A percentile compares a stretch with the other conserved stretches of the same genome.
Evolutionary conservation across 768 basidiomycete species (phyloP).

Genomic region (Hericium erinaceus): DNA sequence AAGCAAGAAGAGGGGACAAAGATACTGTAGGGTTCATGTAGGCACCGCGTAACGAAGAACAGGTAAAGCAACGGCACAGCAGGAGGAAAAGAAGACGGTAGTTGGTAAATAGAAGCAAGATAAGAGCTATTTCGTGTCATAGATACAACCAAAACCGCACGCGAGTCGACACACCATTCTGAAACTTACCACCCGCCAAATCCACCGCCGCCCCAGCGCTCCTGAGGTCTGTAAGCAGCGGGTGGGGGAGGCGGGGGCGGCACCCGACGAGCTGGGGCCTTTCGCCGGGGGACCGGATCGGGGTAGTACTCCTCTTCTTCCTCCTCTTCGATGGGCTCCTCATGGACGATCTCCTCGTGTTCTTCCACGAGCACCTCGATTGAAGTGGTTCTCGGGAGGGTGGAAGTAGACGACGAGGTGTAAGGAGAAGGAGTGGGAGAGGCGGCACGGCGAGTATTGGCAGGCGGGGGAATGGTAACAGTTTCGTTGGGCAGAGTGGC

Average conservation of each 20-base stretch:
- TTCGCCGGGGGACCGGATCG: not conserved
- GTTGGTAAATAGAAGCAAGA: slow-evolving; percentile 7
- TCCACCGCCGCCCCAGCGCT: slow-evolving; percentile 12
- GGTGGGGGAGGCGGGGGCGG: slow-evolving; percentile 35
- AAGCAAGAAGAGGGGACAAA: not conserved
- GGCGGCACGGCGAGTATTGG: slow-evolving; percentile 68
- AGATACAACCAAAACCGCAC: slow-evolving; percentile 13
- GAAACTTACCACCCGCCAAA: slow-evolving; percentile 12
- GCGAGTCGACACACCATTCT: slow-evolving; percentile 3
- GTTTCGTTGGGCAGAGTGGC: slow-evolving; percentile 27
- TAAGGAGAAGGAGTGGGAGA: slow-evolving; percentile 61
- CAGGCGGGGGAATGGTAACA: slow-evolving; percentile 64
- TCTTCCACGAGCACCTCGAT: slow-evolving; percentile 57
- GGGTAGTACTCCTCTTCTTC: slow-evolving; percentile 21
- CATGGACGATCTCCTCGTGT: slow-evolving; percentile 27
- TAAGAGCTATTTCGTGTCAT: slow-evolving; percentile 5
- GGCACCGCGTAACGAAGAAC: not conserved
- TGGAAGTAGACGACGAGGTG: slow-evolving; percentile 46
- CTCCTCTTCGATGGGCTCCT: slow-evolving; percentile 25
- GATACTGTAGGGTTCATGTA: not conserved
- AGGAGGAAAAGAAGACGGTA: not conserved
- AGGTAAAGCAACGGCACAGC: slow-evolving; percentile 7
- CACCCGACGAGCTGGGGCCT: slow-evolving; percentile 29
- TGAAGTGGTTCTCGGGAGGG: slow-evolving; percentile 63
- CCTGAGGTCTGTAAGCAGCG: slow-evolving; percentile 26